A percentile compares a stretch with the other conserved stretches of the same genome.
Evolutionary conservation across 2,329 filamentous ascomycete species (phyloP).

Genomic region (Dendrostoma leiphaemia): DNA sequence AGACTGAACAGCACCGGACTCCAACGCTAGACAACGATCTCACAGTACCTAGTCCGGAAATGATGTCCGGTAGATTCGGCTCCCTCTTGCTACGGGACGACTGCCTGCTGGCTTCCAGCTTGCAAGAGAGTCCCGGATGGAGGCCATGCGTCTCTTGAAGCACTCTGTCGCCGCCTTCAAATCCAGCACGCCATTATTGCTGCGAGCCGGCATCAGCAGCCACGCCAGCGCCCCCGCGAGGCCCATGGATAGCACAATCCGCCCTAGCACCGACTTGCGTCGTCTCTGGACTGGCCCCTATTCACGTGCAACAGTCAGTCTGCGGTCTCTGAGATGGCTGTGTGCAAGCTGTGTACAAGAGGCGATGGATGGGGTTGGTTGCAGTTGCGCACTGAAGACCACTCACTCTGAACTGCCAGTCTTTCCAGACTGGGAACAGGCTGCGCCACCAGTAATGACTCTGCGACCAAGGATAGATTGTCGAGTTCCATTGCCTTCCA

Average conservation of each 20-base stretch:
- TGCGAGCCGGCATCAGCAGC: background rate
- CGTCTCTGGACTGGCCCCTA: background rate
- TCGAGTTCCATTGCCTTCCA: slow-evolving; percentile 32
- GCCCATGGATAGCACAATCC: background rate
- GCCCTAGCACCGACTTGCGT: background rate
- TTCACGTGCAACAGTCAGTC: background rate
- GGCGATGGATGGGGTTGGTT: background rate
- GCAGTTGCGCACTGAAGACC: background rate
- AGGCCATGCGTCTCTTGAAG: background rate
- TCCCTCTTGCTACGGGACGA: background rate
- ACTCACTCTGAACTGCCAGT: slow-evolving; percentile 33
- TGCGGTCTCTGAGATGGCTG: background rate
- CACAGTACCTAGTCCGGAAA: too few species aligned
- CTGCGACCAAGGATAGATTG: slow-evolving; percentile 35
- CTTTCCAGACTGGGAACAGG: slow-evolving; percentile 32
- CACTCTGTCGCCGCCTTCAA: background rate
- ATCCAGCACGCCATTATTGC: background rate
- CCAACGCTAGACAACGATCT: background rate
- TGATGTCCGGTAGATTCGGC: too few species aligned
- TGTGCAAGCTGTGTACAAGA: too few species aligned
- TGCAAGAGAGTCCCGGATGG: background rate
- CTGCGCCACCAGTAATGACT: slow-evolving; percentile 34
- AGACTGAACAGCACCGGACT: too few species aligned
- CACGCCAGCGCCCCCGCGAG: background rate
- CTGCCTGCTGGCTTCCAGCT: background rate